Evolutionary conservation across 768 basidiomycete species (phyloP).

Genomic region (Dictyophora rubrovolvata): DNA sequence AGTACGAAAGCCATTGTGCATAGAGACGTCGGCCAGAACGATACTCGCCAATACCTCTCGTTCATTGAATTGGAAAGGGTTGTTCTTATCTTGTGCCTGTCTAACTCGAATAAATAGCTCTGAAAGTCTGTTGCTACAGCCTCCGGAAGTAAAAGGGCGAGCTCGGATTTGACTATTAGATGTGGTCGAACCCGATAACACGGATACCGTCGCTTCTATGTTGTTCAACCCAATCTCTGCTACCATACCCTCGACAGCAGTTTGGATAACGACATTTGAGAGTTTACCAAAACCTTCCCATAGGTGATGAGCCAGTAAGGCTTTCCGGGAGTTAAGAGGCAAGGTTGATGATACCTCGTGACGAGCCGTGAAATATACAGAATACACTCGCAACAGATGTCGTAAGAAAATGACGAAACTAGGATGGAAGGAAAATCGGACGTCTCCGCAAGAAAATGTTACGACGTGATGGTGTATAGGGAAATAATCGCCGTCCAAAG

Average conservation of each 20-base stretch:
- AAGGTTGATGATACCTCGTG: background rate
- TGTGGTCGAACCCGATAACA: background rate
- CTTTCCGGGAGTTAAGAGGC: background rate
- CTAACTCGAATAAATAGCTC: constrained; percentile 3
- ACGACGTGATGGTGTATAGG: constrained; percentile 19
- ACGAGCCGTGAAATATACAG: constrained; percentile 8
- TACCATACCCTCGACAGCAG: constrained; percentile 7
- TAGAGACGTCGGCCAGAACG: constrained; percentile 33
- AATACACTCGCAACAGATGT: constrained; percentile 41
- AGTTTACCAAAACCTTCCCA: background rate
- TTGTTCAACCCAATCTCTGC: constrained; percentile 1
- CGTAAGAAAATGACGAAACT: constrained; percentile 52
- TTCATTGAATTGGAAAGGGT: constrained; percentile 19
- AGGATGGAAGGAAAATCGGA: constrained; percentile 39
- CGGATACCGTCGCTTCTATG: background rate
- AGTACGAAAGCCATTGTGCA: constrained; percentile 12
- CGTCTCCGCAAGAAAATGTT: constrained; percentile 30
- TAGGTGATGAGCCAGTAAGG: background rate
- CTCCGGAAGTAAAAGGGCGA: background rate
- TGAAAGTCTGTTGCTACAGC: background rate
- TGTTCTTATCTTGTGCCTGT: background rate
- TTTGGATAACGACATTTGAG: background rate
- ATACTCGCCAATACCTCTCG: constrained; percentile 57
- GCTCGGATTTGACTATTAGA: background rate
- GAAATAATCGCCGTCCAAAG: constrained; percentile 10